Percentiles rank a stretch among this genome's conserved stretches.
Evolutionary conservation across 257 asterid species (phyloP).

Genomic region (Knoxia roxburghii): DNA sequence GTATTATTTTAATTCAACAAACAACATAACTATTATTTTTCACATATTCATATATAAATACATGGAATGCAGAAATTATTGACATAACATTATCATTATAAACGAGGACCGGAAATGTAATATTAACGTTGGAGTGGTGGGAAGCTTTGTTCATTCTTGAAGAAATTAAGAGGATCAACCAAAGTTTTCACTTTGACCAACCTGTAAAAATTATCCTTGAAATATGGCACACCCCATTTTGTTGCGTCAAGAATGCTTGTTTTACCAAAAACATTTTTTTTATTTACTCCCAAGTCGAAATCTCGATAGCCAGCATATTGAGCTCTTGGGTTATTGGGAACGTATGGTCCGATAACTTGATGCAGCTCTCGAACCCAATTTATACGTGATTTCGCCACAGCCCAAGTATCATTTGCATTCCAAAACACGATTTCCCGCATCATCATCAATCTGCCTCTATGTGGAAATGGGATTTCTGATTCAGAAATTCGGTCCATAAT

Average conservation of each 20-base stretch:
- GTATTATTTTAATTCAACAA: no score
- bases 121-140: background rate
- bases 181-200: background rate
- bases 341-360: background rate
- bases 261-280: background rate
- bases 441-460: background rate
- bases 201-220: slow-evolving; percentile 5
- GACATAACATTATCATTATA: no score
- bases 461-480: slow-evolving; percentile 8
- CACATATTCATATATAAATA: no score
- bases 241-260: background rate
- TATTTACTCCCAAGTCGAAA: slow-evolving; percentile 12
- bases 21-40: no score
- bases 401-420: background rate
- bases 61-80: no score
- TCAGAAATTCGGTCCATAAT: background rate
- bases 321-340: slow-evolving; percentile 2
- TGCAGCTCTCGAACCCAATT: background rate
- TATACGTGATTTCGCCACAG: background rate
- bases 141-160: slow-evolving; percentile 10
- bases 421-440: background rate
- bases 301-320: slow-evolving; percentile 1
- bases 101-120: no score
- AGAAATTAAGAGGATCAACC: slow-evolving; percentile 4
- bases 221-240: background rate